Evolutionary conservation across 2,329 filamentous ascomycete genomes (phyloP).

Genomic region (Ceratocystis smalleyi): DNA sequence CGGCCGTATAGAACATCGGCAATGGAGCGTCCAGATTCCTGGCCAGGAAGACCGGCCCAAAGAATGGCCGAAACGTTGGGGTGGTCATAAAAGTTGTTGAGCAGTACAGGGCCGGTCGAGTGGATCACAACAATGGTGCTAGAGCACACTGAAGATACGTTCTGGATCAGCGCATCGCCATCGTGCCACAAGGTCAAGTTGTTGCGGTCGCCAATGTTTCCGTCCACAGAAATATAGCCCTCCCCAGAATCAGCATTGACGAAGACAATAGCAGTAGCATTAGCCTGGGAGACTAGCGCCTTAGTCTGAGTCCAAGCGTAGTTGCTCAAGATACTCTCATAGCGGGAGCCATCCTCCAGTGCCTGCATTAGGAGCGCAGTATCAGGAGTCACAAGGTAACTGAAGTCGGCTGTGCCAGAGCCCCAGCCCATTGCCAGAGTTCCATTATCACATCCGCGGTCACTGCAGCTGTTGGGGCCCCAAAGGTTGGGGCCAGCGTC

Average conservation of each 20-base stretch:
- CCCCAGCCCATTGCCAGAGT: constrained; percentile 68
- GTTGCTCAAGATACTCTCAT: constrained; percentile 54
- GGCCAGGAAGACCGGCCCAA: constrained; percentile 67
- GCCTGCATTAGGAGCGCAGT: constrained; percentile 51
- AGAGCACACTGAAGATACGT: constrained; percentile 59
- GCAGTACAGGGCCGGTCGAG: constrained; percentile 61
- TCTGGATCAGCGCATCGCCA: constrained; percentile 67
- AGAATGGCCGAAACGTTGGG: constrained; percentile 72
- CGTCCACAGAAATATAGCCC: constrained; percentile 68
- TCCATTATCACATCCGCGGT: constrained; percentile 46
- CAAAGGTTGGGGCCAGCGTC: constrained; percentile 61
- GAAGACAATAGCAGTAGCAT: constrained; percentile 67
- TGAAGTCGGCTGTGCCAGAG: constrained; percentile 56
- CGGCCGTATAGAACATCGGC: constrained; percentile 71
- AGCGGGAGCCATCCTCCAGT: constrained; percentile 38
- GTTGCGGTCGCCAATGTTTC: constrained; percentile 75
- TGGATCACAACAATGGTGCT: constrained; percentile 92
- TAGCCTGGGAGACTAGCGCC: constrained; percentile 43
- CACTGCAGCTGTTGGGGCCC: constrained; percentile 64
- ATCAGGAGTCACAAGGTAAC: constrained; percentile 61
- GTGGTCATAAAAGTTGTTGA: constrained; percentile 59
- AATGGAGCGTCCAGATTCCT: constrained; percentile 68
- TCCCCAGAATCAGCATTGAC: constrained; percentile 79
- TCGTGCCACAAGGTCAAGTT: constrained; percentile 82
- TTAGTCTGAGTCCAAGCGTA: constrained; percentile 46